Base-by-base conservation (phyloP, 371 early-diverging fungal genomes). In the Basidiobolus meristosporus region DNA sequence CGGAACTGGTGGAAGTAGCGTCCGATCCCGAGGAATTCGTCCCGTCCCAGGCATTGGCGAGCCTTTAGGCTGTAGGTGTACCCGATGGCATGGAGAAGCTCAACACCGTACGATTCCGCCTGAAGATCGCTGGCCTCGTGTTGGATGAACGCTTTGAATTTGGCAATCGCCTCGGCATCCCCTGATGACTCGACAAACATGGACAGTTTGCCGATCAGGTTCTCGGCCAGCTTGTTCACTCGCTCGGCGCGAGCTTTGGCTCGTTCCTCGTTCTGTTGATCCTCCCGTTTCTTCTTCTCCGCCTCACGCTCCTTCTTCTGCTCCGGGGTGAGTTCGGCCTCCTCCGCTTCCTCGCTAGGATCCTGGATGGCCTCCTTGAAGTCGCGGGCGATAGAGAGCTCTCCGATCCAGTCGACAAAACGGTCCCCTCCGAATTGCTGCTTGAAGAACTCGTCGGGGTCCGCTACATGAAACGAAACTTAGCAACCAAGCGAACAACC, bases 391-490 rank as follows among this genome's bases (percentile, higher is more conserved):
- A 96, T 86, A 14, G 83, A 83, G 23, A 96, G 85, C 51, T 92
- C 93, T 17, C 96, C 96, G 57, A 96, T 90, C 47, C 90, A 75
- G 55, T 85, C 82, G 12, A 73, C 72, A 62, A 96, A 96, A 39
- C 77, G 72, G 52, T 90, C 92, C 18, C 92, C 92, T 39, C 91
- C 90, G 68, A 96, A 96, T 41, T 83, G 76, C 59, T 84, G 79
- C 47, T 72, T 74, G 62, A 96, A 96, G 67, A 96, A 91, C 36
- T 76, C 80, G 41, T 80, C 75, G 3, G 96, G 90, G 45, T 95
- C 89, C 36, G 80, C 67, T 71, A 52, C 35, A 20, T 28, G 10
- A 19, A 10, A 36, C 1, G 38, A 20, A n/a, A n/a, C n/a, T n/a
- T n/a, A n/a, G n/a, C n/a, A n/a, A n/a, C n/a, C n/a, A n/a, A n/a